Percentiles rank a stretch among this genome's conserved stretches.
These are phyloP conservation scores for Luffa acutangula DNA, from an alignment of 306 rosid species.

Conservation along the genomic window DNA sequence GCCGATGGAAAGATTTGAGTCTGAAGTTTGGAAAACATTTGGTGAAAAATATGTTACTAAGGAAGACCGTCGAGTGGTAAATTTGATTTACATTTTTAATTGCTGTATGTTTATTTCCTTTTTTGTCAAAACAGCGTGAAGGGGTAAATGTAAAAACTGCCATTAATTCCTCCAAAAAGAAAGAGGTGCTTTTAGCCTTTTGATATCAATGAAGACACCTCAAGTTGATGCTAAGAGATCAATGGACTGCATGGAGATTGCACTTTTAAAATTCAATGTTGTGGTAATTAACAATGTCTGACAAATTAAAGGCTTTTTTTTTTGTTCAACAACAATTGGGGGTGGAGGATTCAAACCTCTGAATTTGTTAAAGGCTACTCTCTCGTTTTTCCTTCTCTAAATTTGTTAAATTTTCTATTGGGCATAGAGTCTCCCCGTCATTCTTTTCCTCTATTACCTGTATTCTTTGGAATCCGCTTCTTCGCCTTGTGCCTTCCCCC, in stretches of 20 bases:
- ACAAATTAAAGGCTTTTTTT: no score
- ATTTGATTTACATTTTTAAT: not conserved
- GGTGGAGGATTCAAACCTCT: no score
- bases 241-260: not conserved
- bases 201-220: not conserved
- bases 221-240: not conserved
- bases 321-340: no score
- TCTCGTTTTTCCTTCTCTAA: no score
- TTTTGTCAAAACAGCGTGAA: not conserved
- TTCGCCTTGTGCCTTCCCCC: no score
- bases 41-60: conserved; percentile 2
- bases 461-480: no score
- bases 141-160: not conserved
- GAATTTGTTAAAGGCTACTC: no score
- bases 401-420: no score
- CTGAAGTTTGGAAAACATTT: conserved; percentile 31
- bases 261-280: no score
- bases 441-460: no score
- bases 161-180: not conserved
- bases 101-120: not conserved
- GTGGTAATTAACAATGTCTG: no score
- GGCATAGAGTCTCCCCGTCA: no score
- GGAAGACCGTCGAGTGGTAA: conserved; percentile 44
- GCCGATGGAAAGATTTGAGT: conserved; percentile 37
- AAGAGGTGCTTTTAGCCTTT: not conserved